phyloP scores from a whole-genome alignment of 768 basidiomycete species.

The Tricholoma terreum region DNA sequence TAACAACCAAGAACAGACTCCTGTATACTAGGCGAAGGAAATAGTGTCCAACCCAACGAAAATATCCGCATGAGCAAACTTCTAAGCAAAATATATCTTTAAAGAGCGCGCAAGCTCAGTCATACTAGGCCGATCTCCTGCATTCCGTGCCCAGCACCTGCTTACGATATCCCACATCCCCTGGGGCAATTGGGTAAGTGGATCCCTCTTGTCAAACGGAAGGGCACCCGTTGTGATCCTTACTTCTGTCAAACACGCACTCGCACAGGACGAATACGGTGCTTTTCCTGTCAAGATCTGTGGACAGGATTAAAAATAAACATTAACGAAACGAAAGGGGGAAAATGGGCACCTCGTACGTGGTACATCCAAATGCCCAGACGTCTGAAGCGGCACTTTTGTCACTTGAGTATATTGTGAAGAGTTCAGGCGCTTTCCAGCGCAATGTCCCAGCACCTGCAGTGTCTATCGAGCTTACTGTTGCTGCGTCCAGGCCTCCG shows the following conservation, averaged over 20 bases:
- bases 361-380: constrained; percentile 35
- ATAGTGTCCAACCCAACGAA: too few relatives aligned
- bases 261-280: neutral
- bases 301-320: neutral
- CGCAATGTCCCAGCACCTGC: constrained; percentile 25
- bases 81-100: neutral
- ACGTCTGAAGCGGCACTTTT: constrained; percentile 26
- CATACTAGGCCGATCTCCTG: neutral
- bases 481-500: constrained; percentile 22
- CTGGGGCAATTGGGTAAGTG: neutral
- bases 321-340: too few relatives aligned
- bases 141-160: neutral
- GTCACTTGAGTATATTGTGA: constrained; percentile 16
- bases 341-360: constrained; percentile 24
- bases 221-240: neutral
- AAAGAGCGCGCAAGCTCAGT: neutral
- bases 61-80: too few relatives aligned
- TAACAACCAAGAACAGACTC: too few relatives aligned
- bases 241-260: neutral
- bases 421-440: constrained; percentile 33
- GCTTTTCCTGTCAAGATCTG: neutral
- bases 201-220: neutral
- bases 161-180: neutral
- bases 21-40: too few relatives aligned
- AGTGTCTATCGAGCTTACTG: constrained; percentile 26